These are phyloP conservation scores for Microthlaspi erraticum DNA, from an alignment of 345 rosid species.

Conservation along the genomic window DNA sequence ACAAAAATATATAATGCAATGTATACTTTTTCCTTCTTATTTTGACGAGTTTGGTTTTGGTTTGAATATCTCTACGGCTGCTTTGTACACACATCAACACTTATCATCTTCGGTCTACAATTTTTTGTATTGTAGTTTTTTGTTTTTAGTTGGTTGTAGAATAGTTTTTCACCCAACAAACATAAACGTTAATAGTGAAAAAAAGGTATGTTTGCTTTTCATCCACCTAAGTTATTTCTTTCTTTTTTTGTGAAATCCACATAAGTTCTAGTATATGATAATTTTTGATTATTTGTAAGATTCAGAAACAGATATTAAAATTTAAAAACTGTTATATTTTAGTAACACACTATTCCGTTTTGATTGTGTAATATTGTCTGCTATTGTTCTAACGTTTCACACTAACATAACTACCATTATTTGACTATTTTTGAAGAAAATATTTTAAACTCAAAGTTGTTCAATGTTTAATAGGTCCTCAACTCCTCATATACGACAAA, in stretches of 20 bases:
- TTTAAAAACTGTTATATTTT: too few relatives aligned
- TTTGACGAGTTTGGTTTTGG: neutral
- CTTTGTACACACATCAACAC: neutral
- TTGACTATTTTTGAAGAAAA: neutral
- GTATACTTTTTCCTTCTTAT: neutral
- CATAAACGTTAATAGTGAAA: too few relatives aligned
- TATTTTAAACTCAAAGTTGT: neutral
- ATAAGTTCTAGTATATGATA: too few relatives aligned
- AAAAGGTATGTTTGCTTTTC: neutral
- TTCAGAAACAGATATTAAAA: too few relatives aligned
- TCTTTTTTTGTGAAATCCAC: too few relatives aligned
- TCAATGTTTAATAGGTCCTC: neutral
- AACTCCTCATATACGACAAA: too few relatives aligned
- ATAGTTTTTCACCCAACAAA: too few relatives aligned
- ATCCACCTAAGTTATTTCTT: neutral
- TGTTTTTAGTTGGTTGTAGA: neutral
- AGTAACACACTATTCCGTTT: too few relatives aligned
- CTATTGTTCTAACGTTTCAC: neutral
- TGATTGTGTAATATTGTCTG: too few relatives aligned
- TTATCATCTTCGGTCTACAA: neutral
- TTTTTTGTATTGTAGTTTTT: neutral
- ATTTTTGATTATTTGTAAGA: too few relatives aligned
- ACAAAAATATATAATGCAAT: too few relatives aligned
- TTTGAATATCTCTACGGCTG: conserved; percentile 4
- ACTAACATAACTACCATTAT: neutral